Percentiles rank a stretch among this genome's conserved stretches.
Evolutionary conservation across 2,329 filamentous ascomycete genomes (phyloP).

Genomic region (Conoideocrella luteorostrata): DNA sequence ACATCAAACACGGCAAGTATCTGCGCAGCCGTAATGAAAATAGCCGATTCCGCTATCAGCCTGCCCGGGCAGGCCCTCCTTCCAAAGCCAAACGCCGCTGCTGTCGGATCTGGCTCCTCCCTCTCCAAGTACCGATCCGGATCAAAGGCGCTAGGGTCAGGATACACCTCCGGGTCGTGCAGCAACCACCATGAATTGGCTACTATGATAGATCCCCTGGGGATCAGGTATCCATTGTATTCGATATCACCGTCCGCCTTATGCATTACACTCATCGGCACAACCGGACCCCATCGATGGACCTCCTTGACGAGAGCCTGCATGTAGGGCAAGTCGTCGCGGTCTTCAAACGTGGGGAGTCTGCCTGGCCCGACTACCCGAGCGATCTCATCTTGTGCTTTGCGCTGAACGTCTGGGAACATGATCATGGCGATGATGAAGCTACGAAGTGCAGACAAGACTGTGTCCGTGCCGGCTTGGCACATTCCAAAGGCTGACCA

Average conservation of each 20-base stretch:
- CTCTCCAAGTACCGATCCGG: constrained; percentile 25
- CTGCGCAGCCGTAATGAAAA: constrained; percentile 31
- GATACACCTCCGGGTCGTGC: constrained; percentile 63
- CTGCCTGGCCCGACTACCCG: constrained; percentile 33
- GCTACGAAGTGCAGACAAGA: neutral
- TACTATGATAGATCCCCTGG: constrained; percentile 20
- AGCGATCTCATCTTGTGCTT: constrained; percentile 35
- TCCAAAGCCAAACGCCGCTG: constrained; percentile 28
- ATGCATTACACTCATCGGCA: constrained; percentile 31
- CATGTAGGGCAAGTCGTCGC: constrained; percentile 36
- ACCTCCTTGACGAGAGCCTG: constrained; percentile 24
- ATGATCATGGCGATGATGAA: constrained; percentile 42
- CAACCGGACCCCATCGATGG: constrained; percentile 23
- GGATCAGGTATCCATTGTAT: constrained; percentile 18
- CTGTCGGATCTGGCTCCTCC: constrained; percentile 21
- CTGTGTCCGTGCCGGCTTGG: constrained; percentile 13
- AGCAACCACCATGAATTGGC: constrained; percentile 30
- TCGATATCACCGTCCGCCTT: constrained; percentile 23
- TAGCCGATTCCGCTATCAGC: constrained; percentile 22
- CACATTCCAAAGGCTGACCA: constrained; percentile 5
- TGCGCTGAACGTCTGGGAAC: constrained; percentile 33
- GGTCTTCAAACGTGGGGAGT: constrained; percentile 36
- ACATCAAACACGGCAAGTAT: constrained; percentile 40
- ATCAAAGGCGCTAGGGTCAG: constrained; percentile 27
- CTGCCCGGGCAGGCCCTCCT: constrained; percentile 29